phyloP scores from a whole-genome alignment of 148 eudicot genomes.

The Tetragonia tetragonoides region DNA sequence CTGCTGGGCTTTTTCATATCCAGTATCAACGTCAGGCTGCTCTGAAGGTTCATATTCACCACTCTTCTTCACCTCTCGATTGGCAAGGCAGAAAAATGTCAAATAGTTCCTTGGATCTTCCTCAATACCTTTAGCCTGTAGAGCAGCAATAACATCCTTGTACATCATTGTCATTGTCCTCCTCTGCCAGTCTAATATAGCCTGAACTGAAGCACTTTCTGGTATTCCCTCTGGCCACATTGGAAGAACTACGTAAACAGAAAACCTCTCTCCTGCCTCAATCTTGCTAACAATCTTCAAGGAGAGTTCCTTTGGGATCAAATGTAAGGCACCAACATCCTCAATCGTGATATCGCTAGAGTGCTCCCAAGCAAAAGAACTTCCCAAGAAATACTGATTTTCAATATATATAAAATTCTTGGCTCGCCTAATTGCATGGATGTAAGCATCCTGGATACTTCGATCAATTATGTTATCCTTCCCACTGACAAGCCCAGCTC shows the following conservation, averaged over 20 bases:
- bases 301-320: constrained; percentile 74
- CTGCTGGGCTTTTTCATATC: constrained; percentile 58
- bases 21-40: constrained; percentile 58
- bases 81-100: constrained; percentile 79
- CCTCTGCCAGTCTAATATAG: constrained; percentile 69
- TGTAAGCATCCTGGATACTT: constrained; percentile 82
- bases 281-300: constrained; percentile 72
- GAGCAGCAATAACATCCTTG: constrained; percentile 54
- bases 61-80: constrained; percentile 55
- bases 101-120: constrained; percentile 75
- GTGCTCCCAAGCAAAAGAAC: constrained; percentile 54
- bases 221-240: constrained; percentile 87
- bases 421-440: constrained; percentile 74
- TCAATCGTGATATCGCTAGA: constrained; percentile 44
- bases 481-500: constrained; percentile 74
- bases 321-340: constrained; percentile 62
- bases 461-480: constrained; percentile 72
- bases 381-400: constrained; percentile 77
- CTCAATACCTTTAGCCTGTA: constrained; percentile 50
- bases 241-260: constrained; percentile 64
- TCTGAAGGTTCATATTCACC: constrained; percentile 72
- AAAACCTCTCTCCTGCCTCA: constrained; percentile 66
- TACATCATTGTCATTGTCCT: constrained; percentile 77
- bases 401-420: constrained; percentile 69
- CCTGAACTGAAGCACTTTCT: constrained; percentile 72